Base-by-base conservation (phyloP, 768 basidiomycete species). In the Inosperma sp. region DNA sequence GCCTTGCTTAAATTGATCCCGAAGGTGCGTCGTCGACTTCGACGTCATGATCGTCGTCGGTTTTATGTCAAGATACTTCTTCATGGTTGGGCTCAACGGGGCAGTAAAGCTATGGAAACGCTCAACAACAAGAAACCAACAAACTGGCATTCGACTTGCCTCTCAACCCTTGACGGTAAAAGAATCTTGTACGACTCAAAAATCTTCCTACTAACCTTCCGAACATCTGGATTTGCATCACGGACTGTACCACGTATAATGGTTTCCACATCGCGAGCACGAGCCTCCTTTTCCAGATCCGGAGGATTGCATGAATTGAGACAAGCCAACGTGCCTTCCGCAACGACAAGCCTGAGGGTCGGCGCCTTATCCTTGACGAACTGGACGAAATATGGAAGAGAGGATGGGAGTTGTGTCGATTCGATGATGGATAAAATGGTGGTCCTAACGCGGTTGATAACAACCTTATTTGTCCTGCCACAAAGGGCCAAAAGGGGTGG, bases 251-350 rank as follows among this genome's bases (percentile, higher is more conserved):
- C 59, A 51, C 75, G 81, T 56, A 93, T 87, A 40, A 88, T 76
- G 9, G 65, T 71, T 64, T 93, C 91, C 22, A 93, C 72, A 33
- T 86, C 81, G 37, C 72, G 72, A 1, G 80, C 82, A 13, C 84
- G 71, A 0, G 68, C 53, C 40, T 88, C 86, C 63, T 79, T 85
- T 65, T 87, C 86, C 25, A 90, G 64, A 56, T 90, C 86, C 0
- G 86, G 86, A 7, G 88, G 88, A 65, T 87, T 88, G 63, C 83
- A 84, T 57, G 78, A 82, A 53, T 86, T 86, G 46, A 92, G 69
- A 54, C 82, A 85, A 13, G 75, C 72, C 42, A 90, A 61, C 0
- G 82, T 72, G 25, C 80, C 74, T 64, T 91, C 87, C 3, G 81
- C 78, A n/a, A 81, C 79, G 14, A 77, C 75, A 5, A 86, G 60